Percentiles rank a stretch among this genome's conserved stretches.
phyloP scores from a whole-genome alignment of 2,329 filamentous ascomycete species.

The Penicillium sp. region DNA sequence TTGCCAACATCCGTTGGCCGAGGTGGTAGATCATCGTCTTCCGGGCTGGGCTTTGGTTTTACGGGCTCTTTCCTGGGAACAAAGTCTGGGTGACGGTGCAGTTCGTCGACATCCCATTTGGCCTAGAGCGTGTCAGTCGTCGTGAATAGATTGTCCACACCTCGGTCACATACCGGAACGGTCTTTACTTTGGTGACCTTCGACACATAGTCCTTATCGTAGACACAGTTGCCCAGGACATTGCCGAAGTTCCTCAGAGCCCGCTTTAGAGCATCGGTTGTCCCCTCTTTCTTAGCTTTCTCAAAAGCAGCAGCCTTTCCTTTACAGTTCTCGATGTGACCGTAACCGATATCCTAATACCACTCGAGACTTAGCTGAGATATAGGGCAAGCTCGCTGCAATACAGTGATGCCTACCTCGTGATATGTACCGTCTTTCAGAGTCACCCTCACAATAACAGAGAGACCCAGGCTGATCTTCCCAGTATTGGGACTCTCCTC shows the following conservation, averaged over 20 bases:
- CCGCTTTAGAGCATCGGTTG: slow-evolving; percentile 86
- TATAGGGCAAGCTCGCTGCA: no score
- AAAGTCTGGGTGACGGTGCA: slow-evolving; percentile 74
- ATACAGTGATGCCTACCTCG: slow-evolving; percentile 57
- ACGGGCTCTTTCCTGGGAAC: slow-evolving; percentile 50
- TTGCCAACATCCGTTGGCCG: slow-evolving; percentile 16
- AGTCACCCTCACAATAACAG: slow-evolving; percentile 82
- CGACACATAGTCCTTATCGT: slow-evolving; percentile 86
- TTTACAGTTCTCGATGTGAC: slow-evolving; percentile 90
- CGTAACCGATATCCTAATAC: slow-evolving; percentile 89
- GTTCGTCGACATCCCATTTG: slow-evolving; percentile 65
- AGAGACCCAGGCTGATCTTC: slow-evolving; percentile 75
- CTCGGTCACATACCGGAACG: no score
- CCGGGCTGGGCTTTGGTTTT: slow-evolving; percentile 28
- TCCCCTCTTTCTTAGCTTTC: slow-evolving; percentile 97
- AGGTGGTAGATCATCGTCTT: slow-evolving; percentile 45
- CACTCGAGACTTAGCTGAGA: no score
- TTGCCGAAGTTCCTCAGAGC: slow-evolving; percentile 88
- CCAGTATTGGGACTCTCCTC: slow-evolving; percentile 72
- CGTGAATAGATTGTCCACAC: no score
- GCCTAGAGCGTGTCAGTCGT: no score
- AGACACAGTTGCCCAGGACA: slow-evolving; percentile 93
- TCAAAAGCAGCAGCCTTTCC: slow-evolving; percentile 93
- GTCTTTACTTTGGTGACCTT: slow-evolving; percentile 87
- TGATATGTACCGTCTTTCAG: slow-evolving; percentile 91